Evolutionary conservation across 1,284 basidiomycete genomes (phyloP).

Genomic region (Trichosporon sp.): DNA sequence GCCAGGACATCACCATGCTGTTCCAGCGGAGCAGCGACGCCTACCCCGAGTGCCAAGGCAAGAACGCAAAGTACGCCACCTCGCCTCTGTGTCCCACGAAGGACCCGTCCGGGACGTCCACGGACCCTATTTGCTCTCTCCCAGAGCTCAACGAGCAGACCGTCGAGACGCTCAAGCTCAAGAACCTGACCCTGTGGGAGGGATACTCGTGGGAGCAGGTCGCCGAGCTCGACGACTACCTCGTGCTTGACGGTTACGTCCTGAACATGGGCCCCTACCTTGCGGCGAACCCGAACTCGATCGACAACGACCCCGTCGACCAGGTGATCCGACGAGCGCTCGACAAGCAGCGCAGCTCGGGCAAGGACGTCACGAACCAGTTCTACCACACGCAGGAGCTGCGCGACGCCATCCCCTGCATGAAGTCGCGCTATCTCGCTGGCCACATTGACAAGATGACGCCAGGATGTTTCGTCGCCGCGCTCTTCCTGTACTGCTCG

Average conservation of each 20-base stretch:
- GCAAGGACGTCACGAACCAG: constrained; percentile 85
- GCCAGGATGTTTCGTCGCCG: constrained; percentile 90
- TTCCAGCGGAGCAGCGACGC: constrained; percentile 71
- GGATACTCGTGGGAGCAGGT: constrained; percentile 91
- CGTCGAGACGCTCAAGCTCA: constrained; percentile 65
- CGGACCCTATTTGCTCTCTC: constrained; percentile 20
- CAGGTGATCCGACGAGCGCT: constrained; percentile 76
- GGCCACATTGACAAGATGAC: constrained; percentile 96
- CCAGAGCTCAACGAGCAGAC: constrained; percentile 51
- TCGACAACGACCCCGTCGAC: constrained; percentile 79
- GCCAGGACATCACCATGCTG: constrained; percentile 83
- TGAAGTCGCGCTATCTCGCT: constrained; percentile 81
- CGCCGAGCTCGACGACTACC: constrained; percentile 66
- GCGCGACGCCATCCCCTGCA: constrained; percentile 71
- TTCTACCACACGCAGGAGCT: constrained; percentile 74
- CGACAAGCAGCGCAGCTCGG: constrained; percentile 61
- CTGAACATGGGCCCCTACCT: constrained; percentile 92
- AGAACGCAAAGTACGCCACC: constrained; percentile 66
- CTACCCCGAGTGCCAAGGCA: constrained; percentile 67
- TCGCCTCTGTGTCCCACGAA: constrained; percentile 69
- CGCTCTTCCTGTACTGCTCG: constrained; percentile 86
- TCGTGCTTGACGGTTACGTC: constrained; percentile 90
- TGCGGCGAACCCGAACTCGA: constrained; percentile 67
- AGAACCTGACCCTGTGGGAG: constrained; percentile 67
- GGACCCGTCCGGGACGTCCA: constrained; percentile 46